phyloP scores from a whole-genome alignment of 805 yeast species.

The Cephaloascus albidus region DNA sequence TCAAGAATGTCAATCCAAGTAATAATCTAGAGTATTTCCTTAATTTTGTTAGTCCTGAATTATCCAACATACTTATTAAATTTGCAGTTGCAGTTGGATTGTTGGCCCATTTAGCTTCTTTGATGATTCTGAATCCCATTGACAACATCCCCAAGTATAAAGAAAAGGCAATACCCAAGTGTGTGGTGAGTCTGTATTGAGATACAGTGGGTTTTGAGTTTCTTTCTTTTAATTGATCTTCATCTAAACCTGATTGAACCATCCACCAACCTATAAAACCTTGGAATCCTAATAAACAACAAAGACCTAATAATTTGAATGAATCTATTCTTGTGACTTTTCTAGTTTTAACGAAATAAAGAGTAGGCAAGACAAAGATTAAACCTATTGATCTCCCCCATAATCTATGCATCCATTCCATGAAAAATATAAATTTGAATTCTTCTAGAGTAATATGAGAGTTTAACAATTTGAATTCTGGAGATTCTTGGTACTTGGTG shows the following conservation, averaged over 20 bases:
- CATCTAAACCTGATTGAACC: conserved; percentile 93
- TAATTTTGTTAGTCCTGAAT: conserved; percentile 48
- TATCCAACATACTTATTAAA: conserved; percentile 48
- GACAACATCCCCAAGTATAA: conserved; percentile 84
- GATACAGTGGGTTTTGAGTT: conserved; percentile 96
- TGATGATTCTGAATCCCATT: conserved; percentile 78
- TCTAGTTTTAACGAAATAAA: conserved; percentile 63
- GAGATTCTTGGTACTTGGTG: conserved; percentile 69
- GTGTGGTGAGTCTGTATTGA: conserved; percentile 89
- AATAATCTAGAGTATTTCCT: conserved; percentile 48
- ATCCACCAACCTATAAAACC: conserved; percentile 99
- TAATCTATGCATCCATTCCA: conserved; percentile 97
- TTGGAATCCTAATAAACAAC: conserved; percentile 79
- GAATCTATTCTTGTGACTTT: conserved; percentile 63
- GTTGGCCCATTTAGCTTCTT: conserved; percentile 61
- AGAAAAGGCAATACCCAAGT: conserved; percentile 84
- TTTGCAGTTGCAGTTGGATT: conserved; percentile 50
- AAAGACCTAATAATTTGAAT: conserved; percentile 57
- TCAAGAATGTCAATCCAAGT: conserved; percentile 63
- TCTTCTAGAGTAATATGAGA: conserved; percentile 86
- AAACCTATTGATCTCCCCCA: conserved; percentile 89
- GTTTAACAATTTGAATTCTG: conserved; percentile 85
- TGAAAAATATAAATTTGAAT: conserved; percentile 85
- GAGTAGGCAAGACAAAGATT: conserved; percentile 75
- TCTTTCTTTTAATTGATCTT: conserved; percentile 65